Evolutionary conservation across 768 basidiomycete genomes (phyloP), one percentile per base, ranked within the genome.

Genomic region (Termitomyces sp.): DNA sequence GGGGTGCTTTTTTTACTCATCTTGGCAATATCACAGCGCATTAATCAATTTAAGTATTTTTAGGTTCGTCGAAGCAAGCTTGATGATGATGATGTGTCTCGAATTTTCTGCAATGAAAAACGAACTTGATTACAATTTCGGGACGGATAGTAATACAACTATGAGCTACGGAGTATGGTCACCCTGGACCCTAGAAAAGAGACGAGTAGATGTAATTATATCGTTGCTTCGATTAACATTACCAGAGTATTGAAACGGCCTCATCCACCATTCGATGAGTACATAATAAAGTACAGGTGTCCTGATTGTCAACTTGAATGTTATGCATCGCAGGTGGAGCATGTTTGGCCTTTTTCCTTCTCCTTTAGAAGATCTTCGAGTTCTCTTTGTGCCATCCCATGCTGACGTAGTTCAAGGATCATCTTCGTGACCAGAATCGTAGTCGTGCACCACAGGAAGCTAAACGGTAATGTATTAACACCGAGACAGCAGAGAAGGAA

Each of bases 401-500:
- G 41, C 36, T 60, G 48, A 6, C 74, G 66, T 18, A 72, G 48
- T 36, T 73, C 66, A 29, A 75, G 39, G 36, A 74, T 66, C 23
- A 75, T 66, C 29, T 63, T 63, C 0, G 74, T 58, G 1, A 71
- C 62, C 15, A 67, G 67, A 5, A 70, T 56, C 27, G 71, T 73
- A 36, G 63, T 62, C 20, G 66, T 42, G 32, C 72, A 67, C 73
- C 74, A 75, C 10, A 70, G 48, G 56, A 73, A 66, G 53, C 74
- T 75, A 6, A 33, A 32, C n/a, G n/a, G n/a, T 11, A 13, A n/a
- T 7, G 49, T n/a, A 44, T 42, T 32, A 38, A 13, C 13, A 13
- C 20, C 27, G n/a, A 41, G 52, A 18, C 20, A 22, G 7, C 11
- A 25, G 35, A 36, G n/a, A 27, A 23, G 15, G 31, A 45, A 3